Evolutionary conservation across 2,329 filamentous ascomycete genomes (phyloP), one percentile per base, ranked within the genome.

Genomic region (Cercospora sp.): DNA sequence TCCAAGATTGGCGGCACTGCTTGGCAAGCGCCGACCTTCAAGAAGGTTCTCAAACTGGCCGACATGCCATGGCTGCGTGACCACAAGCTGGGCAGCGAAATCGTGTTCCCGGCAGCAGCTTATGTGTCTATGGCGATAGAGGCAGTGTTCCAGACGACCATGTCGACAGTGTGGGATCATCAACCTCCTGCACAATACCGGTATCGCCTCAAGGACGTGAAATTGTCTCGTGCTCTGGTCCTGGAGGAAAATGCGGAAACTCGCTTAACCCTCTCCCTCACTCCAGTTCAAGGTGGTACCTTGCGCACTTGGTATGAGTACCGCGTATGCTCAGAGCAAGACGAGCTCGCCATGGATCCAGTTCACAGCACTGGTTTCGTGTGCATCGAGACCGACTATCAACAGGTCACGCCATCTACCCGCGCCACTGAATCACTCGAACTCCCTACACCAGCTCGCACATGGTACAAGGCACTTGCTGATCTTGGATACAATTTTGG

Each of bases 61-160:
- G 40, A 45, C 40, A 45, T 18, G 40, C 13, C 40, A 18, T 45
- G 78, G 78, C 48, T 80, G 4, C 58, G 63, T 13, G 76, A 75
- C 23, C 78, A 80, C 63, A 51, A 53, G 18, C 30, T 69, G 31
- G 31, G 31, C 31, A 36, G 31, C 12, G 31, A 36, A 12, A 36
- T 36, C 4, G 31, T 36, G 31, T 36, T 36, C 31, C 31, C 31
- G 4, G 31, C 31, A 12, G 31, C 31, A 12, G 31, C 31, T 9
- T 36, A 36, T 4, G 31, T 36, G 12, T 36, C 31, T 36, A 36
- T 36, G 31, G 31, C 31, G 8, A 36, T 36, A 36, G 31, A 36
- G 31, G 31, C 31, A 8, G 12, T 36, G 31, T 36, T 36, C 31
- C 31, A 36, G 31, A 36, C 31, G 31, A 12, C 31, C 7, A 36